Conservation (phyloP, 495 filamentous ascomycete species). For the Aspergillus funiculosus region DNA sequence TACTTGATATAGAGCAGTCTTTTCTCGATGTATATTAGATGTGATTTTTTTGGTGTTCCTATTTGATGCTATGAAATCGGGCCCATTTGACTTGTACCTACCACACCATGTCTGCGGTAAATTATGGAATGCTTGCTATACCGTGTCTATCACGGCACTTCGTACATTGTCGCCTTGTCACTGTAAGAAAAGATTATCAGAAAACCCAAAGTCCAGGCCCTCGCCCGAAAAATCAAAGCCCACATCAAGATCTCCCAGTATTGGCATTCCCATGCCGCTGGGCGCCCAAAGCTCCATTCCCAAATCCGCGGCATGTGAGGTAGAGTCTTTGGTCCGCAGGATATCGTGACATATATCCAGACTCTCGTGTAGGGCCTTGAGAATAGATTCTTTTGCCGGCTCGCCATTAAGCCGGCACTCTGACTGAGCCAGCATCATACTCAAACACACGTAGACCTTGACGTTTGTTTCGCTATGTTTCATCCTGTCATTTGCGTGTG, state of each 20-base stretch:
- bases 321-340: slow-evolving; percentile 14
- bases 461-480: slow-evolving; percentile 47
- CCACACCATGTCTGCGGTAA: no score
- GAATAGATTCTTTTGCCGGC: slow-evolving; percentile 19
- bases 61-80: no score
- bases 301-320: no score
- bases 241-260: neutral
- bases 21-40: neutral
- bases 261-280: neutral
- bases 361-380: slow-evolving; percentile 23
- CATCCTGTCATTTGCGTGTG: slow-evolving; percentile 35
- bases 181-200: neutral
- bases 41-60: no score
- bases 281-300: no score
- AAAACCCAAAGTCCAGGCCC: neutral
- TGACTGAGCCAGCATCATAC: slow-evolving; percentile 38
- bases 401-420: slow-evolving; percentile 29
- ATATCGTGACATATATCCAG: slow-evolving; percentile 26
- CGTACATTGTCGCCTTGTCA: no score
- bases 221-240: neutral
- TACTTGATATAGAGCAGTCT: neutral
- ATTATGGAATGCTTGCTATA: no score
- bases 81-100: no score
- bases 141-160: no score
- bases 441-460: slow-evolving; percentile 42